Conservation (phyloP, 768 basidiomycete genomes). For the Mycena venus region DNA sequence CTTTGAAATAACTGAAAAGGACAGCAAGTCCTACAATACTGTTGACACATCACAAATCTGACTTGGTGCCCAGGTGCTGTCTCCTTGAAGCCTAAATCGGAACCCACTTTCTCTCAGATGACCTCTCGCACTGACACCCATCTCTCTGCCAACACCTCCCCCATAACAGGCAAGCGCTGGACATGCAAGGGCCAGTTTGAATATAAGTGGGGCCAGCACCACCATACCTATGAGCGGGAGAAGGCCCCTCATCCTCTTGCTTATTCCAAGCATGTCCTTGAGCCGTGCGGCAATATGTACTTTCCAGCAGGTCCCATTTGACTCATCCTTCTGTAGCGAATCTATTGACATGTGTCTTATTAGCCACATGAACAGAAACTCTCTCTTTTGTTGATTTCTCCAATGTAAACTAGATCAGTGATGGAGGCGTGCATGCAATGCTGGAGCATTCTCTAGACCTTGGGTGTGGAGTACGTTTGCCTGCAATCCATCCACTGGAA, state of each 20-base stretch:
- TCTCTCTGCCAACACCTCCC: slow-evolving; percentile 36
- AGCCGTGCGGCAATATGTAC: slow-evolving; percentile 64
- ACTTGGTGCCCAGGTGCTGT: not conserved
- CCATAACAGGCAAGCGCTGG: slow-evolving; percentile 52
- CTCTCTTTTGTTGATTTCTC: slow-evolving; percentile 72
- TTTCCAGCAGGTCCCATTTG: not conserved
- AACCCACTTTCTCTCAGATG: not conserved
- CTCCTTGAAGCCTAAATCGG: not conserved
- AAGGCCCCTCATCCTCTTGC: slow-evolving; percentile 86
- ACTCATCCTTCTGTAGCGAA: slow-evolving; percentile 54
- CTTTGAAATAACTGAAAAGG: not conserved
- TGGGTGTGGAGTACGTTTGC: slow-evolving; percentile 78
- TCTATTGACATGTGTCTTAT: slow-evolving; percentile 65
- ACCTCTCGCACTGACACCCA: slow-evolving; percentile 34
- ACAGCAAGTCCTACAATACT: not conserved
- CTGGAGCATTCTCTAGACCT: slow-evolving; percentile 74
- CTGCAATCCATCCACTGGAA: not conserved
- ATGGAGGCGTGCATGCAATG: slow-evolving; percentile 31
- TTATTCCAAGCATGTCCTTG: slow-evolving; percentile 76
- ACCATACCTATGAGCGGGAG: slow-evolving; percentile 78
- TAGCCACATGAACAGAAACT: slow-evolving; percentile 60
- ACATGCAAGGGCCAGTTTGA: slow-evolving; percentile 66
- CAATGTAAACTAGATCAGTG: slow-evolving; percentile 42
- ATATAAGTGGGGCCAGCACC: slow-evolving; percentile 70
- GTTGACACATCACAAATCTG: too few species aligned